Evolutionary conservation across 371 early-diverging fungal genomes (phyloP).

Genomic region (Paramicrosporidium saccamoebae): DNA sequence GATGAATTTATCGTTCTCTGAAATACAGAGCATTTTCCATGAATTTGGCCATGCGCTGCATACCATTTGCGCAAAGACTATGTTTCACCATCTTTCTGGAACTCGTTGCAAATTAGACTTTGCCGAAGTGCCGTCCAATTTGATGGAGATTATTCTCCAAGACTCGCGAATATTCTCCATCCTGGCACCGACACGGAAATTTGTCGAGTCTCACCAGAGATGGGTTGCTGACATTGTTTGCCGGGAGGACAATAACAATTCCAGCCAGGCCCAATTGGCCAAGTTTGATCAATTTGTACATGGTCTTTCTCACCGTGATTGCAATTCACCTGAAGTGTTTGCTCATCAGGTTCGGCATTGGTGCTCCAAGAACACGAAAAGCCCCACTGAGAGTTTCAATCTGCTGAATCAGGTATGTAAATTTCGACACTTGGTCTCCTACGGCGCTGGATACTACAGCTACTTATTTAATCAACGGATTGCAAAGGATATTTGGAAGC

Average conservation of each 20-base stretch:
- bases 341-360: too few species aligned
- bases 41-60: constrained; percentile 97
- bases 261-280: too few species aligned
- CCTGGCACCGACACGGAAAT: constrained; percentile 20
- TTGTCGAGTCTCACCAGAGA: constrained; percentile 41
- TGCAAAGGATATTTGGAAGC: constrained; percentile 35
- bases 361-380: constrained; percentile 7
- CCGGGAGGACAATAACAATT: too few species aligned
- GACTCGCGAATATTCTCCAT: constrained; percentile 24
- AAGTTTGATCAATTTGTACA: background rate
- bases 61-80: constrained; percentile 70
- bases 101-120: constrained; percentile 80
- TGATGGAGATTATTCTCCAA: constrained; percentile 63
- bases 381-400: constrained; percentile 64
- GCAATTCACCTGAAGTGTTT: constrained; percentile 1
- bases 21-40: constrained; percentile 83
- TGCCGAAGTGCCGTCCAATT: constrained; percentile 76
- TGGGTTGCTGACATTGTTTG: constrained; percentile 1
- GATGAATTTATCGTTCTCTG: too few species aligned
- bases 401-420: too few species aligned
- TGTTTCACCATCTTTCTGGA: constrained; percentile 71
- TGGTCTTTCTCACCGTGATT: constrained; percentile 1
- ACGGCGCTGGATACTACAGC: constrained; percentile 70
- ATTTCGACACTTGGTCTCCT: constrained; percentile 60
- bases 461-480: constrained; percentile 61